Evolutionary conservation across 176 grass and related monocot species (phyloP).

Genomic region (Alloteropsis semialata): DNA sequence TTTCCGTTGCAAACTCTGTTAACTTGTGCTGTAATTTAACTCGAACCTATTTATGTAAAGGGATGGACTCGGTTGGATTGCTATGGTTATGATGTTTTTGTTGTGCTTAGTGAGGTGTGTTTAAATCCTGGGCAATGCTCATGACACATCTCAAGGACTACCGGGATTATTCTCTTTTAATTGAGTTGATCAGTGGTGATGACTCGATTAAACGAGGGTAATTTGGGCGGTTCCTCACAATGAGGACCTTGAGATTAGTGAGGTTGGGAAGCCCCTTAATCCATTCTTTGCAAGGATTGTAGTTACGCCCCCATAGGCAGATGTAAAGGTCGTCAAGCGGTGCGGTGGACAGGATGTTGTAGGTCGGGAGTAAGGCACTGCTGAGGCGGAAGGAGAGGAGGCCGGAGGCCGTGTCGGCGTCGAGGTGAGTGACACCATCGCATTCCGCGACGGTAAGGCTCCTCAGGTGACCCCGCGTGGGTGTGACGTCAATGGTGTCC

Average conservation of each 20-base stretch:
- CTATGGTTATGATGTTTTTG: no score
- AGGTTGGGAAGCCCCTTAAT: conserved; percentile 5
- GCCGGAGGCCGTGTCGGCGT: conserved; percentile 16
- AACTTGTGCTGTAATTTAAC: no score
- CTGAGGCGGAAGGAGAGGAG: conserved; percentile 46
- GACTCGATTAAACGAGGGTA: no score
- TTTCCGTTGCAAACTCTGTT: no score
- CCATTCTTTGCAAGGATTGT: neutral
- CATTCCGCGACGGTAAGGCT: conserved; percentile 54
- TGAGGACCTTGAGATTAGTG: conserved; percentile 39
- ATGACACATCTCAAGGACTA: no score
- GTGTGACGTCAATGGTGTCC: neutral
- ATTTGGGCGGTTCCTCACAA: no score
- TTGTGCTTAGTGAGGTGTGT: no score
- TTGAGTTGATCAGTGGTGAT: no score
- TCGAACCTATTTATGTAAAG: no score
- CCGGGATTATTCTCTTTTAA: no score
- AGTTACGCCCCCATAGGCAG: neutral
- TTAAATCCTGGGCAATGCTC: no score
- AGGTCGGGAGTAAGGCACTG: conserved; percentile 7
- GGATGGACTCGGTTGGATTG: no score
- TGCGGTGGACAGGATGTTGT: conserved; percentile 11
- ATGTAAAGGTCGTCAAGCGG: conserved; percentile 50
- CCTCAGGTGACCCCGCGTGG: neutral
- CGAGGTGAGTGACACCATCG: conserved; percentile 9